Evolutionary conservation across 1,284 basidiomycete species (phyloP).

Genomic region (Pseudozyma tsukubaensis): DNA sequence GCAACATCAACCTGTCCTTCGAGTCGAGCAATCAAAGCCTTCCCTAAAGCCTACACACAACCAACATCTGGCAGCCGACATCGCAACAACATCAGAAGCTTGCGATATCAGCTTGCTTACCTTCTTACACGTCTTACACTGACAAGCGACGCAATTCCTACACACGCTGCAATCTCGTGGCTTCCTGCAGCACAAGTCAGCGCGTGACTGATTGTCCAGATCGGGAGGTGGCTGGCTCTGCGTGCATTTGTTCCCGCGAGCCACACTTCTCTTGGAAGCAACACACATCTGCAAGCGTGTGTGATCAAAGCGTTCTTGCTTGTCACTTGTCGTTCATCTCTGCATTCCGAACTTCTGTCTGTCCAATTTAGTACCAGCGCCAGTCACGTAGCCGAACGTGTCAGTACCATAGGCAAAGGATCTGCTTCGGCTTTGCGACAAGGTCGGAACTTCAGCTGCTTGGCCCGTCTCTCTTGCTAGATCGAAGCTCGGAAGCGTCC

Average conservation of each 20-base stretch:
- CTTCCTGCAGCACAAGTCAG: not conserved
- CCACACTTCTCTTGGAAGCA: too few relatives aligned
- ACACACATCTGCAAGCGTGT: not conserved
- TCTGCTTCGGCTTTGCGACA: not conserved
- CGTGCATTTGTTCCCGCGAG: not conserved
- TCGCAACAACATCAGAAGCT: too few relatives aligned
- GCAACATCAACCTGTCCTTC: too few relatives aligned
- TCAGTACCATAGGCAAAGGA: not conserved
- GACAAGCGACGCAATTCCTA: too few relatives aligned
- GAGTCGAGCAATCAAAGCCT: not conserved
- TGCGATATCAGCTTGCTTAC: not conserved
- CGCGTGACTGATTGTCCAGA: not conserved
- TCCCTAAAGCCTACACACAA: not conserved
- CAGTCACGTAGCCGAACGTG: too few relatives aligned
- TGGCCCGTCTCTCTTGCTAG: not conserved
- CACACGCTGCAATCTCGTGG: not conserved
- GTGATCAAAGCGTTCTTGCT: not conserved
- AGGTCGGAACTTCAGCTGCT: not conserved
- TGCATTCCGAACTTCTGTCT: too few relatives aligned
- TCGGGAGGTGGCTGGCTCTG: not conserved
- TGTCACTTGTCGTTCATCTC: too few relatives aligned
- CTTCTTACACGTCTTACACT: not conserved
- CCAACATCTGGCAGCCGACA: not conserved
- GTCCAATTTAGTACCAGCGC: too few relatives aligned
- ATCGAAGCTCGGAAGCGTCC: not conserved